Percentiles rank a stretch among this genome's conserved stretches.
These are phyloP conservation scores for Magnolia changhungtana DNA, from an alignment of 164 flowering plant species.

Conservation along the genomic window DNA sequence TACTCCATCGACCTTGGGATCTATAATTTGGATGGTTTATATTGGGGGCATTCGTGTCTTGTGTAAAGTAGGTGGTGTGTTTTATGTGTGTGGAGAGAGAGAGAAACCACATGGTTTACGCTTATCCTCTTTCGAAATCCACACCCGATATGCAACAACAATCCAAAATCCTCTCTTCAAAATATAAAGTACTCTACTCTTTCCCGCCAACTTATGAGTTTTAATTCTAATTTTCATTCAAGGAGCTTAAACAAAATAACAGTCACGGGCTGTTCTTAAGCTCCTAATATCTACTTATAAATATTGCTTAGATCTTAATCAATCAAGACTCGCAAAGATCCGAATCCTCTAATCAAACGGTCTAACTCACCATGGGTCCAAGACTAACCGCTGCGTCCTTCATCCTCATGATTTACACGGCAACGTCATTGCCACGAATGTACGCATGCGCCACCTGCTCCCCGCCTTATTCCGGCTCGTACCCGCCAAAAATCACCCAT, in stretches of 20 bases:
- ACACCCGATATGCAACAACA: background rate
- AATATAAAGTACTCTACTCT: background rate
- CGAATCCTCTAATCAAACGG: background rate
- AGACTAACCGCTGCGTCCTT: constrained; percentile 38
- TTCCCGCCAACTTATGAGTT: background rate
- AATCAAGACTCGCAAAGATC: background rate
- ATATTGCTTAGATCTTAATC: background rate
- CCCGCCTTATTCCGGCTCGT: background rate
- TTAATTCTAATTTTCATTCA: background rate
- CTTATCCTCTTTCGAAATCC: background rate
- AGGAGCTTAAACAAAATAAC: background rate
- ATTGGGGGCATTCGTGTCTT: no score
- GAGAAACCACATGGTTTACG: constrained; percentile 3
- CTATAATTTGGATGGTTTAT: no score
- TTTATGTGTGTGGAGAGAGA: background rate
- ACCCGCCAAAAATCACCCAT: constrained; percentile 12
- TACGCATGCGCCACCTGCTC: constrained; percentile 42
- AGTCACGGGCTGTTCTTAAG: constrained; percentile 9
- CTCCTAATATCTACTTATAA: background rate
- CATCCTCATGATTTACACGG: constrained; percentile 45
- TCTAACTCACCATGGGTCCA: background rate
- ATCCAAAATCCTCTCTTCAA: background rate
- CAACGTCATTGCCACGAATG: constrained; percentile 42
- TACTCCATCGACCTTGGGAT: no score
- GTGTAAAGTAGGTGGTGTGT: no score